A percentile compares a stretch with the other conserved stretches of the same genome.
Evolutionary conservation across 345 rosid genomes (phyloP).

Genomic region (Diplotaxis tenuifolia): DNA sequence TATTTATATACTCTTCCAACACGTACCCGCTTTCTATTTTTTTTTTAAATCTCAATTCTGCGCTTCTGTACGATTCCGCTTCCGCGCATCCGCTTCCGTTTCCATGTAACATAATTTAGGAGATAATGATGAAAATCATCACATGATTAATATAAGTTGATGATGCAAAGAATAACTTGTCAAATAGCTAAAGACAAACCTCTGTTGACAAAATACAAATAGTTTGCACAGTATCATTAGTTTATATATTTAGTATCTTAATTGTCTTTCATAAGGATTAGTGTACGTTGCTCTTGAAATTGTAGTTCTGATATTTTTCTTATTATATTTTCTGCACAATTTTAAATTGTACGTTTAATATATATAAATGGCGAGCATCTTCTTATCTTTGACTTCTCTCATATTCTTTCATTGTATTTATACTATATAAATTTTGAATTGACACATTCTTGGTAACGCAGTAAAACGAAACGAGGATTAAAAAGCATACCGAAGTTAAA

Average conservation of each 20-base stretch:
- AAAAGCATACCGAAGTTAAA: slow-evolving; percentile 7
- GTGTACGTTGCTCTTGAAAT: neutral
- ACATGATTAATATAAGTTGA: slow-evolving; percentile 19
- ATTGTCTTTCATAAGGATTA: neutral
- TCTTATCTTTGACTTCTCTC: neutral
- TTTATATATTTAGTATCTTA: slow-evolving; percentile 2
- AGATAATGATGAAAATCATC: slow-evolving; percentile 27
- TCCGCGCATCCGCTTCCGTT: no score
- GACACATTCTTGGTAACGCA: neutral
- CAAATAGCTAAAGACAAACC: slow-evolving; percentile 26
- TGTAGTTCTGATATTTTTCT: neutral
- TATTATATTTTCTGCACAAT: neutral
- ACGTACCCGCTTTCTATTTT: no score
- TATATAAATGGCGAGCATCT: neutral
- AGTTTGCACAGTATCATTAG: neutral
- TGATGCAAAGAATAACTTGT: slow-evolving; percentile 27
- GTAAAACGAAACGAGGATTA: neutral
- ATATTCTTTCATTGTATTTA: neutral
- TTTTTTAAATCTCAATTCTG: no score
- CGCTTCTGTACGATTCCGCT: no score
- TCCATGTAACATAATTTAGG: no score
- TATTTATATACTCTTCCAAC: no score
- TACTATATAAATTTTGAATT: neutral
- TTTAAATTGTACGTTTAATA: neutral
- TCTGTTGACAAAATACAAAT: slow-evolving; percentile 3